Evolutionary conservation across 768 basidiomycete genomes (phyloP).

Genomic region (Lentinula edodes): DNA sequence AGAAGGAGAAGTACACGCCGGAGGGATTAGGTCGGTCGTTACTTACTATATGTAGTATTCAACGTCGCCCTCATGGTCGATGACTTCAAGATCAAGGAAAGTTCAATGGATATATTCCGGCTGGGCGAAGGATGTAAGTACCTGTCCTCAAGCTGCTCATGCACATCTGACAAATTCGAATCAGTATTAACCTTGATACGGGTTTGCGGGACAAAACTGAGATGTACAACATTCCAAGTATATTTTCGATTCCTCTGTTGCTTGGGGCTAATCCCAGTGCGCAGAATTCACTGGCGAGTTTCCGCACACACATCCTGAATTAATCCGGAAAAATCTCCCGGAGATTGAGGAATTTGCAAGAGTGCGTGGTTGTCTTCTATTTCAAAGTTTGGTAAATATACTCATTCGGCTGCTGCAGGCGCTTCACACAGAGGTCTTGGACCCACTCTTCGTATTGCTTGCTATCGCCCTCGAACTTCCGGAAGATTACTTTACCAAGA

Average conservation of each 20-base stretch:
- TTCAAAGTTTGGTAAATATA: no score
- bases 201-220: conserved; percentile 39
- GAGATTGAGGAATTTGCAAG: conserved; percentile 43
- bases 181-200: conserved; percentile 27
- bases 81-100: conserved; percentile 27
- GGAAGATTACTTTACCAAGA: conserved; percentile 40
- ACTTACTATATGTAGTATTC: not conserved
- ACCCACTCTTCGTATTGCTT: conserved; percentile 40
- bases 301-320: conserved; percentile 31
- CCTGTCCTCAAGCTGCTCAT: not conserved
- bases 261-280: not conserved
- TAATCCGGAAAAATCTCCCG: conserved; percentile 28
- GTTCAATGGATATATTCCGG: conserved; percentile 37
- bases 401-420: conserved; percentile 13
- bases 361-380: conserved; percentile 12
- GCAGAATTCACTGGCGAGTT: conserved; percentile 39
- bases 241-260: not conserved
- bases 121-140: not conserved
- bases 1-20: conserved; percentile 39
- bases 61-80: not conserved
- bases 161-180: not conserved
- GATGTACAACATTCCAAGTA: conserved; percentile 47
- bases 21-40: conserved; percentile 24
- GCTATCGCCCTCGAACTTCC: conserved; percentile 49
- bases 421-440: conserved; percentile 42